Conservation (phyloP, 2,329 filamentous ascomycete genomes). For the Capronia coronata region DNA sequence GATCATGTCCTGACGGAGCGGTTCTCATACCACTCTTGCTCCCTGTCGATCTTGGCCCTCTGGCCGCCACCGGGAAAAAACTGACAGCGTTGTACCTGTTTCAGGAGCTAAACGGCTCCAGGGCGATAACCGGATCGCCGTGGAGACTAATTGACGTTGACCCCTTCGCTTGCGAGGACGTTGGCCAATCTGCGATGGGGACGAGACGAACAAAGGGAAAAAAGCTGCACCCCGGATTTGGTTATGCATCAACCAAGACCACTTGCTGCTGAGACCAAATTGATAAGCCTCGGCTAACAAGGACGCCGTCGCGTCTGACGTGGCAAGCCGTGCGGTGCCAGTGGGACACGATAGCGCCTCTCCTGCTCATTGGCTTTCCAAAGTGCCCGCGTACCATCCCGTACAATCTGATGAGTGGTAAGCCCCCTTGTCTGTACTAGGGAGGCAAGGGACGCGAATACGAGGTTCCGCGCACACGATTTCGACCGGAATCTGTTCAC, state of each 20-base stretch:
- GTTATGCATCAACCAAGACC: conserved; percentile 10
- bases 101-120: conserved; percentile 15
- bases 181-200: conserved; percentile 7
- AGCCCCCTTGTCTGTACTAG: no score
- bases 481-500: no score
- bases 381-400: background rate
- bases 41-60: background rate
- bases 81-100: conserved; percentile 13
- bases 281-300: conserved; percentile 14
- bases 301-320: conserved; percentile 10
- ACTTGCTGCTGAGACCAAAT: conserved; percentile 11
- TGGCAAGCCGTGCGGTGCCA: conserved; percentile 12
- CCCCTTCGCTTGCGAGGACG: conserved; percentile 16
- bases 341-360: background rate
- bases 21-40: background rate
- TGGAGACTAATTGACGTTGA: conserved; percentile 18
- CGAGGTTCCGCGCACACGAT: background rate
- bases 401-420: background rate
- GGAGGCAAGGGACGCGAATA: background rate
- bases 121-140: conserved; percentile 19
- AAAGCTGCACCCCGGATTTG: conserved; percentile 24
- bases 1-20: background rate
- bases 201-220: conserved; percentile 5
- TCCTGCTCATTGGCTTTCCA: background rate
- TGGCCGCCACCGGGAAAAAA: background rate